These are phyloP conservation scores for Pyrenophora graminea DNA, from an alignment of 2,329 filamentous ascomycete species.

Conservation along the genomic window DNA sequence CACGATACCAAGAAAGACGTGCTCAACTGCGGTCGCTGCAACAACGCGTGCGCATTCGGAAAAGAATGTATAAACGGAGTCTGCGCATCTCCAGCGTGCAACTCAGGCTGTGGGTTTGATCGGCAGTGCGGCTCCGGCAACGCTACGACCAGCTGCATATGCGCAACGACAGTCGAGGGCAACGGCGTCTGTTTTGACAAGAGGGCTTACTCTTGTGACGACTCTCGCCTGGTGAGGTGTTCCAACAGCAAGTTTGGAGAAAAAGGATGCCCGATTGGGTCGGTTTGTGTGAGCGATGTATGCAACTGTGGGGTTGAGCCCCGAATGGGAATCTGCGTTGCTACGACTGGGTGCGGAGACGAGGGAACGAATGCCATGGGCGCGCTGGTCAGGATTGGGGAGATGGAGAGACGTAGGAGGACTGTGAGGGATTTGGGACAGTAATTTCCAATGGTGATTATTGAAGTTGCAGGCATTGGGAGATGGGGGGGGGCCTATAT, in stretches of 20 bases:
- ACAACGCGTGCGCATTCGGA: conserved; percentile 27
- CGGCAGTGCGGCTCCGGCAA: conserved; percentile 29
- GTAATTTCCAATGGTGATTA: neutral
- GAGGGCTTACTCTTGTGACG: conserved; percentile 18
- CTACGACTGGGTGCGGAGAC: conserved; percentile 24
- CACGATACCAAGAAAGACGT: conserved; percentile 24
- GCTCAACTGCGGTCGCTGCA: conserved; percentile 36
- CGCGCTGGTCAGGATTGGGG: conserved; percentile 16
- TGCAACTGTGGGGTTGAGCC: conserved; percentile 19
- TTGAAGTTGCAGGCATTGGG: neutral
- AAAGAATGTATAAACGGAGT: conserved; percentile 41
- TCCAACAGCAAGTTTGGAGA: conserved; percentile 5
- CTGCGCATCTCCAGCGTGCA: conserved; percentile 35
- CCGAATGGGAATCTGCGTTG: conserved; percentile 25
- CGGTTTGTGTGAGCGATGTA: conserved; percentile 23
- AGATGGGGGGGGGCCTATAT: neutral
- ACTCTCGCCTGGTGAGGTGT: conserved; percentile 5
- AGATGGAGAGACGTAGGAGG: conserved; percentile 19
- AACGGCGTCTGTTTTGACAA: conserved; percentile 40
- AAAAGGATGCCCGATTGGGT: conserved; percentile 20
- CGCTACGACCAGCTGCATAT: conserved; percentile 31
- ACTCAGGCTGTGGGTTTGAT: conserved; percentile 33
- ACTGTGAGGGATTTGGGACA: conserved; percentile 1
- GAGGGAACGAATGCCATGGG: conserved; percentile 18
- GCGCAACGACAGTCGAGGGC: conserved; percentile 27